phyloP scores from a whole-genome alignment of 371 early-diverging fungal species.

The Coemansia sp. region DNA sequence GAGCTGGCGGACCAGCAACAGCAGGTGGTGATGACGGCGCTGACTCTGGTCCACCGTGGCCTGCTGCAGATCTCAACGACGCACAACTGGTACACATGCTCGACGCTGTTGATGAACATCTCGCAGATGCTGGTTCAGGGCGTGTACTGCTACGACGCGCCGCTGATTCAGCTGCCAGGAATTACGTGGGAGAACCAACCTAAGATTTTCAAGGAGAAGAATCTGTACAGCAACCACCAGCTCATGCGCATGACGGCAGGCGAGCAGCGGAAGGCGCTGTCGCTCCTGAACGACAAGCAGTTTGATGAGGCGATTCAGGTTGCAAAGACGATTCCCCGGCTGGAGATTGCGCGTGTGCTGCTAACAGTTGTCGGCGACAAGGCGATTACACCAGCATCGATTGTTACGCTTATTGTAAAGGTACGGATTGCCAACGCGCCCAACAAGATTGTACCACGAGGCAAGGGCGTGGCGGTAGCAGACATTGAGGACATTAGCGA shows the following conservation, averaged over 20 bases:
- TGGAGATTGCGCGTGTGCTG: slow-evolving; percentile 70
- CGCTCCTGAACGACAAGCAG: slow-evolving; percentile 58
- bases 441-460: slow-evolving; percentile 19
- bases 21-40: slow-evolving; percentile 67
- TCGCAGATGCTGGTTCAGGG: slow-evolving; percentile 77
- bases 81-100: slow-evolving; percentile 57
- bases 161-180: slow-evolving; percentile 83
- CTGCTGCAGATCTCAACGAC: slow-evolving; percentile 84
- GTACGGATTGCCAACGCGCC: slow-evolving; percentile 42
- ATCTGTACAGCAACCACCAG: slow-evolving; percentile 62
- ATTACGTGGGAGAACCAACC: slow-evolving; percentile 56
- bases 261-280: slow-evolving; percentile 62
- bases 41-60: slow-evolving; percentile 71
- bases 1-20: slow-evolving; percentile 68
- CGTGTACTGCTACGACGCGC: slow-evolving; percentile 66
- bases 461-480: slow-evolving; percentile 21
- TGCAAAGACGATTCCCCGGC: slow-evolving; percentile 71
- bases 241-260: slow-evolving; percentile 63
- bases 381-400: slow-evolving; percentile 73
- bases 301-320: slow-evolving; percentile 66
- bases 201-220: slow-evolving; percentile 36
- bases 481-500: slow-evolving; percentile 42
- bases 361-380: slow-evolving; percentile 81
- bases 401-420: slow-evolving; percentile 72
- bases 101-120: slow-evolving; percentile 37